Percentiles rank a stretch among this genome's conserved stretches.
Evolutionary conservation across 495 filamentous ascomycete species (phyloP).

Genomic region (Sabuloglossum arenarium): DNA sequence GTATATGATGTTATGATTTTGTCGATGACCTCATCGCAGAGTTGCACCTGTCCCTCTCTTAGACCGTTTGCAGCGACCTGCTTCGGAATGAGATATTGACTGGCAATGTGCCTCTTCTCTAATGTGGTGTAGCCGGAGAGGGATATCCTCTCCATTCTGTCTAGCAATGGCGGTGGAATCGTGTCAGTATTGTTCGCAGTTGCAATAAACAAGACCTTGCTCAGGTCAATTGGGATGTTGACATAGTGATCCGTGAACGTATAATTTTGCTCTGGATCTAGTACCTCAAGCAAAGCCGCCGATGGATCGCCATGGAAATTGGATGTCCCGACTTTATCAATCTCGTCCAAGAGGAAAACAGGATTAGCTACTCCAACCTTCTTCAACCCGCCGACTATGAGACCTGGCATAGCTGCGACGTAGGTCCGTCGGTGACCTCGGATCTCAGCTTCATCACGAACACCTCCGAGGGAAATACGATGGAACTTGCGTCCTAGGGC

Average conservation of each 20-base stretch:
- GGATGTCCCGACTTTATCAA: slow-evolving; percentile 86
- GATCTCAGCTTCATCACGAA: slow-evolving; percentile 93
- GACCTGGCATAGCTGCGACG: slow-evolving; percentile 93
- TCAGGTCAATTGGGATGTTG: slow-evolving; percentile 86
- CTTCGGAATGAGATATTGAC: slow-evolving; percentile 83
- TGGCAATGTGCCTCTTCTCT: slow-evolving; percentile 95
- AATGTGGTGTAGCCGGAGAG: slow-evolving; percentile 91
- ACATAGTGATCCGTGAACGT: slow-evolving; percentile 93
- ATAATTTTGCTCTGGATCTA: slow-evolving; percentile 96
- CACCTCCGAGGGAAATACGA: slow-evolving; percentile 88
- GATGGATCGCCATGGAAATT: slow-evolving; percentile 94
- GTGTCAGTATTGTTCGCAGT: slow-evolving; percentile 93
- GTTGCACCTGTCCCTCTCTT: slow-evolving; percentile 40
- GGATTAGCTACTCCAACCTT: slow-evolving; percentile 94
- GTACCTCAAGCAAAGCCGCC: slow-evolving; percentile 96
- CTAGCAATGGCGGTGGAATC: slow-evolving; percentile 82
- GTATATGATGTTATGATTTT: slow-evolving; percentile 94
- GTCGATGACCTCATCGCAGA: slow-evolving; percentile 69
- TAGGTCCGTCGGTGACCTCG: slow-evolving; percentile 91
- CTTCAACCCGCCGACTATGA: slow-evolving; percentile 85
- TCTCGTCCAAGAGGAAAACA: slow-evolving; percentile 92
- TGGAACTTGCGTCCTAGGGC: slow-evolving; percentile 92
- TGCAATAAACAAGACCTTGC: slow-evolving; percentile 95
- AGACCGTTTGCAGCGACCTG: slow-evolving; percentile 74
- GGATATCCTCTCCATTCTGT: slow-evolving; percentile 89